Conservation (phyloP, 192 early-diverging fungal species). For the Irineochytrium annulatum region DNA sequence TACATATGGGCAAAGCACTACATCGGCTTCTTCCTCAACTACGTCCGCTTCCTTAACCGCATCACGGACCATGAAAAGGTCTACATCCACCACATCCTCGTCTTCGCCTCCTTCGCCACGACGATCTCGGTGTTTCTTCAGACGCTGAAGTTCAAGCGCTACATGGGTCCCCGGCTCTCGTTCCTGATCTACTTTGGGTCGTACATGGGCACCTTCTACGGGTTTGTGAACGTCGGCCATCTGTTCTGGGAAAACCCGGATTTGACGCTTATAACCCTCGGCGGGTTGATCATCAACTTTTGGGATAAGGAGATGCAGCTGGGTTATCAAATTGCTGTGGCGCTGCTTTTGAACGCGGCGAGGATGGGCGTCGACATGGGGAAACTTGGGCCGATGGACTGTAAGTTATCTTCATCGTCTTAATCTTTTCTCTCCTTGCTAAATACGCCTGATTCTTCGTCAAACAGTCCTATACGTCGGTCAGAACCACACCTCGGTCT, state of each 20-base stretch:
- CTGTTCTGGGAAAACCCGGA: conserved; percentile 22
- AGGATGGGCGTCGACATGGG: background rate
- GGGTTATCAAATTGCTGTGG: conserved; percentile 13
- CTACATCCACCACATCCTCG: conserved; percentile 25
- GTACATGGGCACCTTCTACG: conserved; percentile 26
- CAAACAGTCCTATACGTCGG: conserved; percentile 2
- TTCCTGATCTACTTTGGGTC: conserved; percentile 25
- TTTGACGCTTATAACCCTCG: conserved; percentile 18
- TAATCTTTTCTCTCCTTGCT: background rate
- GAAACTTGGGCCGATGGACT: background rate
- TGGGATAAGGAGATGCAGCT: conserved; percentile 1
- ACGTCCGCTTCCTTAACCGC: conserved; percentile 24
- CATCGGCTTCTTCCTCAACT: conserved; percentile 30
- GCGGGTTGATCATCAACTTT: conserved; percentile 25
- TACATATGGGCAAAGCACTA: conserved; percentile 36
- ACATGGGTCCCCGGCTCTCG: conserved; percentile 23
- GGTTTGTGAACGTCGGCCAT: conserved; percentile 9
- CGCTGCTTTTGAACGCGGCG: background rate
- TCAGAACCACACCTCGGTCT: background rate
- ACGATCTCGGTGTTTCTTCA: conserved; percentile 25
- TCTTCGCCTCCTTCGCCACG: conserved; percentile 17
- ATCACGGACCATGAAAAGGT: conserved; percentile 8
- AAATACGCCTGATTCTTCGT: background rate
- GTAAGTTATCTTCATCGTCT: background rate
- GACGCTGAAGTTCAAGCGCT: conserved; percentile 27